These are phyloP conservation scores for Serendipita vermifera DNA, from an alignment of 768 basidiomycete genomes.

Conservation along the genomic window DNA sequence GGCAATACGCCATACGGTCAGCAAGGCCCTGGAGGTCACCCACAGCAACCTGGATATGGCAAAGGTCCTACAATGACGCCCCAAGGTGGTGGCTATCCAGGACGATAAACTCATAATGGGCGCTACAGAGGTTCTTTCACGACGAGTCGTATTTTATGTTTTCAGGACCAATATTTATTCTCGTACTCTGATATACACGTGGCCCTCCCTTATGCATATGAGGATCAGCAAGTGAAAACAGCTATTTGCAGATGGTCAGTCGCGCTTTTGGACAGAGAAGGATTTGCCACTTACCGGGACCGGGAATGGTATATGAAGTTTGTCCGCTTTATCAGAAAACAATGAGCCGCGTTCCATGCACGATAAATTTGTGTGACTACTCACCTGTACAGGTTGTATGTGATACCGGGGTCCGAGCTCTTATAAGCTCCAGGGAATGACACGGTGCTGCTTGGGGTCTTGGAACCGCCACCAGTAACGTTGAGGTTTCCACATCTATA, in stretches of 20 bases:
- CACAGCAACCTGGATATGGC: constrained; percentile 6
- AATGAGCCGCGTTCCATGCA: background rate
- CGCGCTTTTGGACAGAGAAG: background rate
- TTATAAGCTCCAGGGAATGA: constrained; percentile 10
- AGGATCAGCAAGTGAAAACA: constrained; percentile 4
- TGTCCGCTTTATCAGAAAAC: constrained; percentile 4
- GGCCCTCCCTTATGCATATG: too few species aligned
- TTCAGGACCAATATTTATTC: too few species aligned
- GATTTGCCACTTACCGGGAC: background rate
- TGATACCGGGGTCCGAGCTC: constrained; percentile 6
- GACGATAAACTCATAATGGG: too few species aligned
- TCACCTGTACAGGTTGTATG: background rate
- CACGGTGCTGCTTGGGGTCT: background rate
- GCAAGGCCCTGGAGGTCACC: background rate
- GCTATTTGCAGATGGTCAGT: background rate
- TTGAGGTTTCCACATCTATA: constrained; percentile 10
- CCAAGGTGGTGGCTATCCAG: background rate
- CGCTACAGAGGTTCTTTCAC: too few species aligned
- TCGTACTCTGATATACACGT: too few species aligned
- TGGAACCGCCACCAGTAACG: constrained; percentile 8
- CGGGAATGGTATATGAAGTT: constrained; percentile 8
- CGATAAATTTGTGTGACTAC: background rate
- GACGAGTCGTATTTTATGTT: too few species aligned
- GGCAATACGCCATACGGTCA: background rate
- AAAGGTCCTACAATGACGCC: background rate